Evolutionary conservation across 2,329 filamentous ascomycete genomes (phyloP), one percentile per base, ranked within the genome.

Genomic region (Penicillium glabrum): DNA sequence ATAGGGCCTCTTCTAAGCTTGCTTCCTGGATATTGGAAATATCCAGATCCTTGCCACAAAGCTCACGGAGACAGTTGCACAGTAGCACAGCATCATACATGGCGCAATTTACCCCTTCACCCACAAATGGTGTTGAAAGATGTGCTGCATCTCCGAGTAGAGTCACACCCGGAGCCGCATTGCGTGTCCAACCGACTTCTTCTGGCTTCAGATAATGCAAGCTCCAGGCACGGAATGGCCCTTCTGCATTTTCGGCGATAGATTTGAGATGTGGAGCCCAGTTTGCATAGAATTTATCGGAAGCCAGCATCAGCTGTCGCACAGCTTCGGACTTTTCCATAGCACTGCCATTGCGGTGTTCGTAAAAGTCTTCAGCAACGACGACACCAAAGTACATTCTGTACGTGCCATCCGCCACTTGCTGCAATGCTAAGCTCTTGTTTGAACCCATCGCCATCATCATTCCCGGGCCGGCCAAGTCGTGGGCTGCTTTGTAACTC

Each of bases 141-240:
- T 58, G 58, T 43, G 58, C 59, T 19, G 58, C 53, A 29, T 64
- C 63, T 5, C 85, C 85, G 13, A 57, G 35, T 24, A 57, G 39
- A 13, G 55, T 53, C n/a, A 57, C 50, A n/a, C 55, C 55, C n/a
- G 46, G 51, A 39, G 46, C 53, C 10, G 14, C 29, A 23, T 27
- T 16, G 23, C 53, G 53, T 19, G 46, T 26, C 53, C 53, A 55
- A 39, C 46, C 37, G 1, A 50, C 46, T 14, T 55, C 53, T 37
- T 50, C 39, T 50, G 53, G 46, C 35, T 19, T 50, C n/a, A 55
- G 39, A 16, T 55, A 45, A 21, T 50, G 26, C 46, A 55, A 50
- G 2, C 13, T 44, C 53, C 53, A 55, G 24, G 46, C 35, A 37
- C 53, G 46, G 26, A 50, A 55, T 23, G 53, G 53, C n/a, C 46